These are phyloP conservation scores for Allium cepa DNA, from an alignment of 106 monocot species.

Conservation along the genomic window DNA sequence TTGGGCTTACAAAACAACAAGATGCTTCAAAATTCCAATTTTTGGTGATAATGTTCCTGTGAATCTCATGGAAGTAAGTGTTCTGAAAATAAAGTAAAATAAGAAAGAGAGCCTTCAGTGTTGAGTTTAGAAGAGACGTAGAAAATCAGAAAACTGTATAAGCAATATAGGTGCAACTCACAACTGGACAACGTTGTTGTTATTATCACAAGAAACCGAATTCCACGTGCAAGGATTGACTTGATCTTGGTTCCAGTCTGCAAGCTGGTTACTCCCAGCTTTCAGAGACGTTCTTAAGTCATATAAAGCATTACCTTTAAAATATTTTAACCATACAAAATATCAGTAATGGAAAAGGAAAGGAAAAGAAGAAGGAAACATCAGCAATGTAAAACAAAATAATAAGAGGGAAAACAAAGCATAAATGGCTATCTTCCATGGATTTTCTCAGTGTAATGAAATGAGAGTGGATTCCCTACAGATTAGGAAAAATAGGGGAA, in stretches of 20 bases:
- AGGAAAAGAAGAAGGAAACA: too few species aligned
- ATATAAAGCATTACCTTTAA: conserved; percentile 47
- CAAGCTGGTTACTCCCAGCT: conserved; percentile 42
- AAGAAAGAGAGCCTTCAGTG: too few species aligned
- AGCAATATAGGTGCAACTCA: conserved; percentile 20
- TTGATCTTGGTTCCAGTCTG: conserved; percentile 56
- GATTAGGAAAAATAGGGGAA: too few species aligned
- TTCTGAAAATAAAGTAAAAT: conserved; percentile 28
- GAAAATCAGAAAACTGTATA: too few species aligned
- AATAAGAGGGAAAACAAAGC: too few species aligned
- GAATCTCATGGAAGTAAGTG: conserved; percentile 78
- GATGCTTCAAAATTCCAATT: conserved; percentile 52
- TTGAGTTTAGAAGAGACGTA: too few species aligned
- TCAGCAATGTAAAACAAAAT: too few species aligned
- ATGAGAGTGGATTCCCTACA: too few species aligned
- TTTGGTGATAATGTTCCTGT: conserved; percentile 75
- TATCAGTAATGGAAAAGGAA: neutral
- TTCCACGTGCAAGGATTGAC: conserved; percentile 72
- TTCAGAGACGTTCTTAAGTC: conserved; percentile 43
- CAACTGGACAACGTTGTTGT: conserved; percentile 69
- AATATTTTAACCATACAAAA: neutral
- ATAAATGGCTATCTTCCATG: too few species aligned
- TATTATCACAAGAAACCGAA: conserved; percentile 73
- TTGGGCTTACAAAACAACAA: conserved; percentile 51
- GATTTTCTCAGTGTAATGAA: too few species aligned